Conservation (phyloP, 78 protist species). For the Pigoraptor vietnamica region DNA sequence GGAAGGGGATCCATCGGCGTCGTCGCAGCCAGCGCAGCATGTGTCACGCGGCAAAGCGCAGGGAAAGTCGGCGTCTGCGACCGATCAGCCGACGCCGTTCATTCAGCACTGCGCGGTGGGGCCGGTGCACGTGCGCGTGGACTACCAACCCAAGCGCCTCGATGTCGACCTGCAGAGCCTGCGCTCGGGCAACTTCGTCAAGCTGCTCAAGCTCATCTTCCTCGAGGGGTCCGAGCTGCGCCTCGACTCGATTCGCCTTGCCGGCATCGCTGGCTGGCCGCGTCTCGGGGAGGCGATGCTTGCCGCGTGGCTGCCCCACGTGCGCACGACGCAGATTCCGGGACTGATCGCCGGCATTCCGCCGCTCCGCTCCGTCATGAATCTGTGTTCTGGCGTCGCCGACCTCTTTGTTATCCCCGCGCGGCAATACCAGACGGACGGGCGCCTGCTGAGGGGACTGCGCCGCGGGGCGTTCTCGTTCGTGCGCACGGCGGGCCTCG, state of each 20-base stretch:
- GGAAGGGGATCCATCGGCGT: too few species aligned
- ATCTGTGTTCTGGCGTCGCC: conserved; percentile 11
- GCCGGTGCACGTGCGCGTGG: not conserved
- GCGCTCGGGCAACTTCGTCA: not conserved
- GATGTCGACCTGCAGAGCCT: not conserved
- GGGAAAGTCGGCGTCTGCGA: not conserved
- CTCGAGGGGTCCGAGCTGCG: conserved; percentile 9
- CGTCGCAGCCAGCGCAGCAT: too few species aligned
- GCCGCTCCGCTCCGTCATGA: conserved; percentile 7
- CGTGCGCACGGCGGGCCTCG: not conserved
- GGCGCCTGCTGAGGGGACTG: not conserved
- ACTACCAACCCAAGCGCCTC: conserved; percentile 13
- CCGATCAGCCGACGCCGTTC: not conserved
- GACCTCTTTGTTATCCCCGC: conserved; percentile 13
- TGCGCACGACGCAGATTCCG: not conserved
- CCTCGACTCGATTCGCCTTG: not conserved
- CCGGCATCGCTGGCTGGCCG: not conserved
- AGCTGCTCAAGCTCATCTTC: not conserved
- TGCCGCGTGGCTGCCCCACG: not conserved
- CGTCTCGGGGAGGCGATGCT: not conserved
- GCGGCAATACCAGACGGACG: not conserved
- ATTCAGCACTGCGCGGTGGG: not conserved
- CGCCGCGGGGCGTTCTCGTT: conserved; percentile 6
- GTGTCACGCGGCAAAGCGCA: too few species aligned
- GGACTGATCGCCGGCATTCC: not conserved